Conservation (phyloP, 2,329 filamentous ascomycete species). For the Sphaerulina vaccinii region DNA sequence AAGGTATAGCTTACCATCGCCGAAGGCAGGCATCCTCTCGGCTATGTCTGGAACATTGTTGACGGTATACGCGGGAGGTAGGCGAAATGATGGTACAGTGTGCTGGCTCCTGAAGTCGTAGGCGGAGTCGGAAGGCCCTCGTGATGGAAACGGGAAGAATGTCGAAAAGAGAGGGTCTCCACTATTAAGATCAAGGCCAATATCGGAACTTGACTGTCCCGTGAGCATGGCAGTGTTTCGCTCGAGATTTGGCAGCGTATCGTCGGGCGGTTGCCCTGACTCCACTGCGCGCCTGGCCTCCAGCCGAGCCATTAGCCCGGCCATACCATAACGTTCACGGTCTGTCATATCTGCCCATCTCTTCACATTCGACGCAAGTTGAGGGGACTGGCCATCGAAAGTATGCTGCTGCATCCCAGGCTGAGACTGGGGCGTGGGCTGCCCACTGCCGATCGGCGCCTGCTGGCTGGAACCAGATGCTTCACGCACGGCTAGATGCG, state of each 20-base stretch:
- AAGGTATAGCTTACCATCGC: constrained; percentile 32
- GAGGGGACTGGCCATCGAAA: constrained; percentile 21
- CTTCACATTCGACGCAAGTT: constrained; percentile 38
- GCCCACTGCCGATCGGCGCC: constrained; percentile 28
- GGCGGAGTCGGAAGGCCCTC: constrained; percentile 32
- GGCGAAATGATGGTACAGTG: constrained; percentile 61
- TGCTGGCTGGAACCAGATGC: constrained; percentile 26
- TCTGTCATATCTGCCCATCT: constrained; percentile 59
- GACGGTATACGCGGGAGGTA: constrained; percentile 65
- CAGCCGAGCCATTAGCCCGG: constrained; percentile 56
- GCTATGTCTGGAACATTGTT: constrained; percentile 64
- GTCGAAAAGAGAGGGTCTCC: constrained; percentile 58
- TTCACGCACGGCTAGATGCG: constrained; percentile 31
- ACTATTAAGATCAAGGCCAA: constrained; percentile 62
- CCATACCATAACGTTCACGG: constrained; percentile 59
- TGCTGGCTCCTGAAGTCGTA: constrained; percentile 47
- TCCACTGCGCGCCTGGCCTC: constrained; percentile 31
- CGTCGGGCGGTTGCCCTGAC: constrained; percentile 30
- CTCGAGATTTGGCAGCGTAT: constrained; percentile 32
- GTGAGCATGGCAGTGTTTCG: constrained; percentile 48
- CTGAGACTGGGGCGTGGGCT: constrained; percentile 16
- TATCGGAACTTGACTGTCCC: constrained; percentile 62
- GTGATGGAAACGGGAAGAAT: constrained; percentile 62
- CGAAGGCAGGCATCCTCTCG: constrained; percentile 35
- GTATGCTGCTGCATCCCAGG: constrained; percentile 9